A percentile compares a stretch with the other conserved stretches of the same genome.
Conservation (phyloP, 495 filamentous ascomycete genomes). For the Penicillium ochrochloron region DNA sequence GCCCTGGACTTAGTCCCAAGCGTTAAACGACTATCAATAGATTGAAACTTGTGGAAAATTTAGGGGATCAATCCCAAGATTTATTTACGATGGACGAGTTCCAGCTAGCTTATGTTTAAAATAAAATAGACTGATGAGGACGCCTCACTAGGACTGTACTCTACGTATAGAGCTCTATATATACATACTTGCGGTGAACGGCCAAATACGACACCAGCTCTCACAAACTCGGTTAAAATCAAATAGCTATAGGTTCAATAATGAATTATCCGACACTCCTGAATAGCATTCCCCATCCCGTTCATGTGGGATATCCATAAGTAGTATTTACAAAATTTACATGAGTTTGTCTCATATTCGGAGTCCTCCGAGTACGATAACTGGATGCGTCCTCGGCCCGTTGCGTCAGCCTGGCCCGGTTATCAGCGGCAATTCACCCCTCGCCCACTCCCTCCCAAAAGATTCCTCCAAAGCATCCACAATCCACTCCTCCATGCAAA, state of each 20-base stretch:
- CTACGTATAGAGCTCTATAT: too few species aligned
- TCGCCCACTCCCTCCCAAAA: neutral
- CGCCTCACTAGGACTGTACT: too few species aligned
- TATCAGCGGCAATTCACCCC: constrained; percentile 7
- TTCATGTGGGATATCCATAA: neutral
- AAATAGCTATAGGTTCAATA: neutral
- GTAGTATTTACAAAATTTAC: neutral
- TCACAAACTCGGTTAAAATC: too few species aligned
- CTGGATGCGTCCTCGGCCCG: neutral
- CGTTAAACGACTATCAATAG: too few species aligned
- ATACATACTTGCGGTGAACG: too few species aligned
- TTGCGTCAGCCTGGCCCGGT: neutral
- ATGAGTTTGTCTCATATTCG: neutral
- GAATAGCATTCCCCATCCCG: neutral
- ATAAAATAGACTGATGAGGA: too few species aligned
- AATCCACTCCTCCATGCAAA: constrained; percentile 16
- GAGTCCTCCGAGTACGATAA: neutral
- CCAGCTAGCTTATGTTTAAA: too few species aligned
- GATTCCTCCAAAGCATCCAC: constrained; percentile 18
- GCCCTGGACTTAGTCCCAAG: too few species aligned
- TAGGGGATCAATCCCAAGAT: too few species aligned
- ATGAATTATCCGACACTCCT: neutral
- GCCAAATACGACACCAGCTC: too few species aligned
- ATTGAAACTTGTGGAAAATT: too few species aligned
- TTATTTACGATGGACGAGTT: too few species aligned